phyloP scores from a whole-genome alignment of 305 asterid species.

The Fraxinus sp. region DNA sequence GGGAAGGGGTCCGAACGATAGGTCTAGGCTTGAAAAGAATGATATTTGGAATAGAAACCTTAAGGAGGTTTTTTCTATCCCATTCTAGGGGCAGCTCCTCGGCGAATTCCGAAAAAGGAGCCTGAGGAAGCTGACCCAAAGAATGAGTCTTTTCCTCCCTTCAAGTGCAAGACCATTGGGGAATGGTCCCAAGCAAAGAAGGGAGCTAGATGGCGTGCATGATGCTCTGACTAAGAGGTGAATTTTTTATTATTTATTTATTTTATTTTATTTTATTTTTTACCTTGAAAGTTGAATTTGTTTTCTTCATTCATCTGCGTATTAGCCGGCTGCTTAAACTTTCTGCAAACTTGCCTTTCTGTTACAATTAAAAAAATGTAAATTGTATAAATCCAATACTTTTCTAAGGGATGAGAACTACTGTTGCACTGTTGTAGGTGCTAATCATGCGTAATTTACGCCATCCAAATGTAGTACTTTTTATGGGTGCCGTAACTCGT shows the following conservation, averaged over 20 bases:
- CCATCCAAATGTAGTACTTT: constrained; percentile 97
- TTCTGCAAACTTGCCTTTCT: not conserved
- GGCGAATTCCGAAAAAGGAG: not conserved
- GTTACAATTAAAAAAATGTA: constrained; percentile 7
- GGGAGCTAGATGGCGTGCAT: not conserved
- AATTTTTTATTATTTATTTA: not conserved
- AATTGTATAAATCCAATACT: not conserved
- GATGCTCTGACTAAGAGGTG: constrained; percentile 18
- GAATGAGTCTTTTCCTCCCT: not conserved
- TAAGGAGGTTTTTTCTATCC: not conserved
- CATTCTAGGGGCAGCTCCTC: not conserved
- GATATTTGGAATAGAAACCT: not conserved
- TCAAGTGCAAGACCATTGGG: not conserved
- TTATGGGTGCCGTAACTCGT: constrained; percentile 99
- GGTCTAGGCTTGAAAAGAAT: not conserved
- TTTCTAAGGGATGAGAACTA: constrained; percentile 23
- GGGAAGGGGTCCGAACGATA: not conserved
- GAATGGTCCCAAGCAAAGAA: not conserved
- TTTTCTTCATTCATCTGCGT: not conserved
- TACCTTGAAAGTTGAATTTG: not conserved
- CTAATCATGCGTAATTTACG: constrained; percentile 96
- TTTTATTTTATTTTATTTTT: not conserved
- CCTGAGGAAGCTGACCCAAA: not conserved
- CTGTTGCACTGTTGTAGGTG: constrained; percentile 57
- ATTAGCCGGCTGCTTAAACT: constrained; percentile 8